Conservation (phyloP, 1,284 basidiomycete species). For the Cryptococcus deneoformans region DNA sequence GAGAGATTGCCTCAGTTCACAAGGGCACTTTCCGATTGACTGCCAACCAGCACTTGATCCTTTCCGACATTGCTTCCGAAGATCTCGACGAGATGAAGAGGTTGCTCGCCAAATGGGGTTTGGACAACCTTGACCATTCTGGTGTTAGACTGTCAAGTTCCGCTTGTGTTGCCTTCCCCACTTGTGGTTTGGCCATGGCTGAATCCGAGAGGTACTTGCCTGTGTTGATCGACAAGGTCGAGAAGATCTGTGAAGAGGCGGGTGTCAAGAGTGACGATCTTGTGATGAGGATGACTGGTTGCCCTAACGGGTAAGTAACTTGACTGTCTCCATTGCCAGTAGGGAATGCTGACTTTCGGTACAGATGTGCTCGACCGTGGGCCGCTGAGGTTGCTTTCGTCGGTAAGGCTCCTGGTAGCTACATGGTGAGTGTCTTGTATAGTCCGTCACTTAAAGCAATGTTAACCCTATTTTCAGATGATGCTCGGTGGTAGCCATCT, state of each 20-base stretch:
- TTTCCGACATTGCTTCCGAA: constrained; percentile 75
- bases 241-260: constrained; percentile 89
- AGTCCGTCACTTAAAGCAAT: not conserved
- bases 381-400: constrained; percentile 95
- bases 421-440: constrained; percentile 52
- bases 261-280: constrained; percentile 91
- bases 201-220: constrained; percentile 97
- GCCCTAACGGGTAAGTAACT: constrained; percentile 66
- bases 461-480: constrained; percentile 56
- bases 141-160: constrained; percentile 81
- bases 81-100: constrained; percentile 74
- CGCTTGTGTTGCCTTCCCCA: constrained; percentile 97
- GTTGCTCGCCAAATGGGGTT: constrained; percentile 79
- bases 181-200: constrained; percentile 93
- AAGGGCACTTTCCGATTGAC: constrained; percentile 91
- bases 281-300: constrained; percentile 97
- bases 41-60: constrained; percentile 90
- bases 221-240: constrained; percentile 89
- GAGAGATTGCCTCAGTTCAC: constrained; percentile 90
- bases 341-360: not conserved
- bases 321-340: not conserved
- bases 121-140: constrained; percentile 82
- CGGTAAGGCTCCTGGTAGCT: constrained; percentile 91
- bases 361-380: constrained; percentile 85
- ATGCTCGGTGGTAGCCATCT: constrained; percentile 92